Evolutionary conservation across 352 stramenopile genomes (phyloP), one percentile per base, ranked within the genome.

Genomic region (Phytophthora sp.): DNA sequence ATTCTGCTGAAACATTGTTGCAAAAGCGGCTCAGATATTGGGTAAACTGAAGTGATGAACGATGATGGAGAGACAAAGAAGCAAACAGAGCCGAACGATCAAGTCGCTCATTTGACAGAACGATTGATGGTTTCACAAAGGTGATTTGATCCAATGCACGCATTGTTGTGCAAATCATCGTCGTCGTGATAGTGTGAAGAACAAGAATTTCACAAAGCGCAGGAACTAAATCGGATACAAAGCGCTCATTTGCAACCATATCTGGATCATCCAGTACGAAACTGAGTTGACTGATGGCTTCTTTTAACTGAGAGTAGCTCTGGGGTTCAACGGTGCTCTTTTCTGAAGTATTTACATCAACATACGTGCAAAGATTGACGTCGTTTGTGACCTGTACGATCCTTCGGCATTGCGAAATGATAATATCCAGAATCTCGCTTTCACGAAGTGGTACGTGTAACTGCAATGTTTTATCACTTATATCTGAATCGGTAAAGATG

Each of bases 11-110:
- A 26, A 74, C 21, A 8, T 53, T 70, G n/a, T 46, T 74, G 38
- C 52, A 66, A 49, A 66, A 69, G 28, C 42, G 24, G 23, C 44
- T 39, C 15, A 68, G 30, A 11, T 54, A 11, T 7, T 34, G 27
- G 18, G 62, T 53, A 50, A 76, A 71, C 7, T 23, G 13, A 31
- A 71, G 46, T 6, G 70, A 73, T 7, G 39, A 27, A 9, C 50
- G 51, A 8, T 76, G 61, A 15, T 75, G 69, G 5, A 75, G 26
- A 8, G 45, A 58, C 17, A 51, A 78, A 2, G 55, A 69, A 17
- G 69, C 55, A 37, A 71, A 35, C 7, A 78, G 30, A 12, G 30
- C 59, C 23, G 10, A 44, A 27, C 69, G 31, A 24, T 77, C 51
- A 8, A 69, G 10, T 2, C 37, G 13, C 0, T 62, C 12, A 11